Evolutionary conservation across 2,329 filamentous ascomycete genomes (phyloP), one percentile per base, ranked within the genome.

Genomic region (Ceratocystis diversiconidia): DNA sequence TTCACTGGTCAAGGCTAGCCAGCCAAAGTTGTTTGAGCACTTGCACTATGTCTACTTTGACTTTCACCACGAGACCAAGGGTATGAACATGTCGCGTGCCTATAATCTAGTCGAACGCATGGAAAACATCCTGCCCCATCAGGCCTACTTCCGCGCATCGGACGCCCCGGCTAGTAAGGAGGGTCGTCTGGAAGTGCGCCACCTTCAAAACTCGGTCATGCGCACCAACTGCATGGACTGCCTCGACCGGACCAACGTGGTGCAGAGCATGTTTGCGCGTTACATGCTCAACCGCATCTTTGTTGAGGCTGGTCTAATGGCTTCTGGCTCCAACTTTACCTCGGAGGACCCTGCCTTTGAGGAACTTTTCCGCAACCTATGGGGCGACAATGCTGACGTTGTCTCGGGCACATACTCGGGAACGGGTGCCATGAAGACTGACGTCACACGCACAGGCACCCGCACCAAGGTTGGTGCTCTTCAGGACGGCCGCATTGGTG

Each of bases 171-270:
- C 85, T 55, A 83, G 84, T 70, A 74, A 79, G 62, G 80, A 85
- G 67, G 88, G 87, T 36, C 43, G 61, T 5, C 80, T 96, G 12
- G 92, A 97, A 71, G 84, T 90, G 43, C 86, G 91, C 69, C 86
- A 84, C 68, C 81, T 84, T 69, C 94, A 99, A 79, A 90, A 85
- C 1, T 91, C 89, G 68, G 92, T 97, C 17, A 92, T 99, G 69
- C 87, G 94, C 64, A 96, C 94, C 48, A 99, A 99, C 75, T 99
- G 94, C 78, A 99, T 99, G 94, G 94, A 99, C 76, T 99, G 95
- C 70, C 83, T 99, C 15, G 94, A 99, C 75, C 88, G 94, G 64
- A 99, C 94, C 64, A 99, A 99, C 71, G 92, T 99, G 5, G 90
- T 99, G 2, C 94, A 99, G 76, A 95, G 90, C 74, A 96, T 97